Base-by-base conservation (phyloP, 1,139 yeast genomes). In the Yamadazyma taylorii region DNA sequence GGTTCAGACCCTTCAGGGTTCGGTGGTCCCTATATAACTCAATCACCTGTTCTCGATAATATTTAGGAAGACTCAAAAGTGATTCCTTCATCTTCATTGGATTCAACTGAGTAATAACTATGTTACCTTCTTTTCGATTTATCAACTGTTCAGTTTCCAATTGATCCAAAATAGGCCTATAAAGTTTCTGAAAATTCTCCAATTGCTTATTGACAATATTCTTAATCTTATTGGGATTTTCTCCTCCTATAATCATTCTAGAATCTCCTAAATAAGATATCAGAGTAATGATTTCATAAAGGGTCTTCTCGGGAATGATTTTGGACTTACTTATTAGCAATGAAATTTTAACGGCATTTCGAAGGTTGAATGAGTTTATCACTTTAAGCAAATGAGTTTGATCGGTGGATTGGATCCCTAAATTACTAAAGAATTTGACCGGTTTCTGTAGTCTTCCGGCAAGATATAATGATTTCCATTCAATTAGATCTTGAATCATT, bases 391-490 rank as follows among this genome's bases (percentile, higher is more conserved):
- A 67, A 42, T 39, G 26, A 13, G 44, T 51, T 7, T 82, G 79
- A 43, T 80, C 21, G 21, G 21, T 19, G 5, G 21, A 6, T 19
- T n/a, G n/a, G n/a, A n/a, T n/a, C n/a, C n/a, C n/a, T n/a, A n/a
- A n/a, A n/a, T n/a, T n/a, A n/a, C n/a, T n/a, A n/a, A n/a, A n/a
- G 24, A 85, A 75, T 46, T 85, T 83, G 9, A 92, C 95, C 0
- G 99, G 99, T 55, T 92, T 92, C 51, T 92, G 98, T 42, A 94
- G 66, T 45, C 99, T 70, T 1, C 99, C 99, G 0, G 97, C 95
- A 25, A 92, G 58, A 52, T 92, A 92, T 48, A 92, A 74, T 0
- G 92, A 77, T 24, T 79, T 69, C 99, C 98, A 92, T 44, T 84
- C 80, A 23, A 78, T 68, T 26, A 92, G 64, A 60, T 92, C 99